Conservation (phyloP, 257 asterid species). For the Solanum lycopersicoides region DNA sequence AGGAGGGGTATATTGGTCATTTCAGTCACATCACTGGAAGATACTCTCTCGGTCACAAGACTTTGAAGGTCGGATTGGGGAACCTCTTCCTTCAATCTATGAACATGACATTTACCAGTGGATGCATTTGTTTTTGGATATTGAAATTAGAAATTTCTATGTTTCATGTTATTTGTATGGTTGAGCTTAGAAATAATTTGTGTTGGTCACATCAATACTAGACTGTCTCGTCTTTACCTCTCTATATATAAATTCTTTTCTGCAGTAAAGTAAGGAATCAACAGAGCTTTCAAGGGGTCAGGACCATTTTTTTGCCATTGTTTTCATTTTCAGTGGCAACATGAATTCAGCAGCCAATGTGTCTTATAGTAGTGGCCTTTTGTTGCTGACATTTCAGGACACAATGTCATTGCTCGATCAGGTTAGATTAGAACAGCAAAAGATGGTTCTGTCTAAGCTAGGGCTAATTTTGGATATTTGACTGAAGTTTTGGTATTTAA, state of each 20-base stretch:
- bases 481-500: constrained; percentile 4
- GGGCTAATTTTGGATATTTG: neutral
- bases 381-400: no score
- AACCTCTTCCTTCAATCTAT: no score
- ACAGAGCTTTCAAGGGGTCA: no score
- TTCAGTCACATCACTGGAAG: no score
- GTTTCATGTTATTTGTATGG: neutral
- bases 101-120: neutral
- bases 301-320: no score
- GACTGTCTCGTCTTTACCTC: neutral
- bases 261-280: constrained; percentile 56
- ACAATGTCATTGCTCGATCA: no score
- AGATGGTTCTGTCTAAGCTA: neutral
- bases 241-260: neutral
- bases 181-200: neutral
- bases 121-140: neutral
- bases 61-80: no score
- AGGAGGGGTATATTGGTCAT: no score
- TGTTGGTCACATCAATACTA: neutral
- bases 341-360: no score
- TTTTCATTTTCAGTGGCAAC: no score
- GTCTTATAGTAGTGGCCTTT: no score
- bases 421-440: constrained; percentile 12
- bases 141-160: neutral
- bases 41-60: no score